Evolutionary conservation across 345 rosid species (phyloP), one percentile per base, ranked within the genome.

Genomic region (Populus simonii): DNA sequence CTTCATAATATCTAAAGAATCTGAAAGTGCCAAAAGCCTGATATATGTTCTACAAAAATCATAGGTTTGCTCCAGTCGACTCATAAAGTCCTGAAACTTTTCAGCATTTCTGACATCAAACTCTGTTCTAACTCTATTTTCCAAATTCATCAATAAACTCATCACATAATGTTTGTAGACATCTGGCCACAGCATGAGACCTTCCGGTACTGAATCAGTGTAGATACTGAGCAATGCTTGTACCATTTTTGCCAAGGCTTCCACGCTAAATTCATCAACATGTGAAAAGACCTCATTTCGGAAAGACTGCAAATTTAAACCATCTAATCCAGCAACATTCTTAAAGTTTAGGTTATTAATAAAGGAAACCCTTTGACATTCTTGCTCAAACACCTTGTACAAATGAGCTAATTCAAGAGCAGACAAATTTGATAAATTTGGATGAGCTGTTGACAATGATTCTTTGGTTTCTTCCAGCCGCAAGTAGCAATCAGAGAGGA

Each of bases 221-320:
- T 77, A 85, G 75, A 83, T 72, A 76, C 89, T 75, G 62, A 77
- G 84, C 77, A 92, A 78, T 29, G 77, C 83, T 83, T 85, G 83
- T 31, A 93, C 98, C 97, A 96, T 88, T 80, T 83, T 84, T 75
- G 99, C 94, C 88, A 96, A 88, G 81, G 93, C 91, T 81, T 93
- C 95, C 86, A 96, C 73, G 82, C 79, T 88, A 79, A 45, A 49
- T 74, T 92, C 94, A 73, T 88, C 81, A 70, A 88, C 80, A 62
- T 89, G 89, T 31, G 85, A 83, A 82, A 77, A 90, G 62, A 96
- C 88, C 89, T 96, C 99, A 25, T 74, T 81, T 33, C 77, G 82
- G 87, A 93, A 88, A 78, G 82, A 82, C 82, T 86, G 84, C 74
- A 90, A 77, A 86, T 91, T 91, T 75, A 91, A 80, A 81, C 93